Base-by-base conservation (phyloP, 2,329 filamentous ascomycete species). In the Fusarium newnesense region DNA sequence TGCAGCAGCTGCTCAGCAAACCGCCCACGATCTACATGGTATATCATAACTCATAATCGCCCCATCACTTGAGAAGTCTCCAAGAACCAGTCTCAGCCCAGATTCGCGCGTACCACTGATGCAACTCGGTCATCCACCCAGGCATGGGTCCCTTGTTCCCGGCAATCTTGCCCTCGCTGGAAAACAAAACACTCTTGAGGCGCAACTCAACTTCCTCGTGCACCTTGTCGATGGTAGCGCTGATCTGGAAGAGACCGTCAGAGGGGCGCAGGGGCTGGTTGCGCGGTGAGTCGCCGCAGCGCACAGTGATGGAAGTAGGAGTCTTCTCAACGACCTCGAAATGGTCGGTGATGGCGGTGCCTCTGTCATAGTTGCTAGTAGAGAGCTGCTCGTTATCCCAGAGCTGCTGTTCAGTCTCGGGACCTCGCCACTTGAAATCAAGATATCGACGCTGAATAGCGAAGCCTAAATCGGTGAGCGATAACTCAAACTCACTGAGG, bases 241-340 rank as follows among this genome's bases (percentile, higher is more conserved):
- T 85, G 76, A 93, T 91, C 79, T 91, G 86, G 71, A 93, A 93
- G 32, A 93, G 82, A 0, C 92, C 92, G 76, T 94, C 92, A 4
- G 87, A 88, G 13, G 85, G 83, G 12, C 92, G 85, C 4, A 88
- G 85, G 1, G 83, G 87, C 49, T 82, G 83, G 49, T 88, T 88
- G 28, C 89, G 84, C 1, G 92, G 92, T 4, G 88, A 89, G 70
- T 91, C 92, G 21, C 92, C 92, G 73, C 89, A 92, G 28, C 92
- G 88, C 28, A 93, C 85, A 2, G 90, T 85, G 67, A 93, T 91
- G 16, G 86, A 83, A 11, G 85, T 85, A 1, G 87, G 83, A 0
- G 88, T 90, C 81, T 91, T 91, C 60, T 90, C 88, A 2, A 94
- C 83, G 0, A 94, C 91, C 79, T 93, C 90, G 77, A 94, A 94